Percentiles rank a stretch among this genome's conserved stretches.
Conservation (phyloP, 768 basidiomycete species). For the Macrolepiota albuminosa region DNA sequence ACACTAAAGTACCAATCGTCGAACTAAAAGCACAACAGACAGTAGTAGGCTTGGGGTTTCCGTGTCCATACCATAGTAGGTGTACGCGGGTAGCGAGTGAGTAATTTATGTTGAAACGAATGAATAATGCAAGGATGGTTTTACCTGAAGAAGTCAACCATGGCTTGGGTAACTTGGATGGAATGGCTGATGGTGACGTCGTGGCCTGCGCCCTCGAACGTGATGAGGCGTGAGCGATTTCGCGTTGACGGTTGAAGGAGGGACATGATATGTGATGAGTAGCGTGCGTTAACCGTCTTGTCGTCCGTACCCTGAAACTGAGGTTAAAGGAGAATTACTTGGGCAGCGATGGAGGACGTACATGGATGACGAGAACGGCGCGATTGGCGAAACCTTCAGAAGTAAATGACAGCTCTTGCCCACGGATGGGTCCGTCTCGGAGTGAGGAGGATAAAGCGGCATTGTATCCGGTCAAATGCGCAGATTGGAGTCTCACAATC, state of each 20-base stretch:
- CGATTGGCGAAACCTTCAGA: slow-evolving; percentile 42
- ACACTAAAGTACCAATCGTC: background rate
- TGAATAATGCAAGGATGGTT: too few relatives aligned
- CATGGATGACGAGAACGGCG: slow-evolving; percentile 62
- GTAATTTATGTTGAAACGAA: background rate
- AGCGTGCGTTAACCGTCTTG: slow-evolving; percentile 49
- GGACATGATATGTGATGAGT: slow-evolving; percentile 41
- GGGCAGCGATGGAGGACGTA: slow-evolving; percentile 20
- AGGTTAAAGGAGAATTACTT: background rate
- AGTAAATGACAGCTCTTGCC: slow-evolving; percentile 49
- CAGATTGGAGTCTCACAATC: slow-evolving; percentile 76
- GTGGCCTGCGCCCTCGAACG: slow-evolving; percentile 48
- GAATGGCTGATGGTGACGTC: slow-evolving; percentile 45
- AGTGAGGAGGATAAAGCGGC: slow-evolving; percentile 73
- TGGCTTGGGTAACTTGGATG: slow-evolving; percentile 26
- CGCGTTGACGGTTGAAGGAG: slow-evolving; percentile 35
- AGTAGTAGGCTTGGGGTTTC: background rate
- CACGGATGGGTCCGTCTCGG: slow-evolving; percentile 68
- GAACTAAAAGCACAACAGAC: slow-evolving; percentile 5
- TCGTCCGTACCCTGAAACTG: slow-evolving; percentile 51
- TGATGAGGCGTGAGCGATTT: slow-evolving; percentile 36
- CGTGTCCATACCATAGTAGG: background rate
- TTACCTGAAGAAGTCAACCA: slow-evolving; percentile 27
- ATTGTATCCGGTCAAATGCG: slow-evolving; percentile 71
- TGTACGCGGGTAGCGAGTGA: background rate